These are phyloP conservation scores for Gremmenia infestans DNA, from an alignment of 2,329 filamentous ascomycete genomes.

Conservation along the genomic window DNA sequence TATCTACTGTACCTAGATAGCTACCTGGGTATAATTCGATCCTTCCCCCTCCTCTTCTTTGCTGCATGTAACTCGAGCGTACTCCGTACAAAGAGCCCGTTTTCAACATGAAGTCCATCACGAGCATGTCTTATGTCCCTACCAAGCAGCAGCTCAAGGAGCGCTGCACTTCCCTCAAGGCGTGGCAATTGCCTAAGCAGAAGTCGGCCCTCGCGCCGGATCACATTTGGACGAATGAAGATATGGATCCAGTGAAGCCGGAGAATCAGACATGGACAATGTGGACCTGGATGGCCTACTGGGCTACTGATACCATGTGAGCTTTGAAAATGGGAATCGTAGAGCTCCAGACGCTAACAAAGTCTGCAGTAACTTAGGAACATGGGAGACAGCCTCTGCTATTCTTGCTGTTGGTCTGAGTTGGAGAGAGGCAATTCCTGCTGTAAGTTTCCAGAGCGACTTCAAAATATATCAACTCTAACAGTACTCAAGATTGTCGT, in stretches of 20 bases:
- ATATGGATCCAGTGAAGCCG: constrained; percentile 30
- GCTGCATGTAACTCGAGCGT: neutral
- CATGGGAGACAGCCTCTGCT: constrained; percentile 48
- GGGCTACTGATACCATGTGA: constrained; percentile 35
- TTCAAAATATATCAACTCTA: constrained; percentile 11
- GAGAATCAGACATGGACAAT: constrained; percentile 30
- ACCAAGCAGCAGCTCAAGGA: constrained; percentile 34
- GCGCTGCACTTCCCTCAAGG: constrained; percentile 36
- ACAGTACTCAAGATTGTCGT: constrained; percentile 42
- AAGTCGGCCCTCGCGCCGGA: constrained; percentile 41
- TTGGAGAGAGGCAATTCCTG: constrained; percentile 48
- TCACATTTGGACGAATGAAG: constrained; percentile 38
- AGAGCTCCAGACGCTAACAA: neutral
- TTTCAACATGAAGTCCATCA: constrained; percentile 5
- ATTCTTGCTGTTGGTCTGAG: constrained; percentile 47
- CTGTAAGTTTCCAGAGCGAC: constrained; percentile 26
- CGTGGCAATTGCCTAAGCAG: constrained; percentile 46
- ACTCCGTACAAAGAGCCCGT: neutral
- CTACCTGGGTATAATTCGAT: neutral
- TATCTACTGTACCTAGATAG: no score
- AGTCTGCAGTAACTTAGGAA: constrained; percentile 32
- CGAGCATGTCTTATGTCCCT: constrained; percentile 31
- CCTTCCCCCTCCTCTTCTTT: neutral
- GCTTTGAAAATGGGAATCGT: neutral
- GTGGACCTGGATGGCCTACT: constrained; percentile 38